Percentiles rank a stretch among this genome's conserved stretches.
phyloP scores from a whole-genome alignment of 1,284 basidiomycete species.

The Prillingera fragicola region DNA sequence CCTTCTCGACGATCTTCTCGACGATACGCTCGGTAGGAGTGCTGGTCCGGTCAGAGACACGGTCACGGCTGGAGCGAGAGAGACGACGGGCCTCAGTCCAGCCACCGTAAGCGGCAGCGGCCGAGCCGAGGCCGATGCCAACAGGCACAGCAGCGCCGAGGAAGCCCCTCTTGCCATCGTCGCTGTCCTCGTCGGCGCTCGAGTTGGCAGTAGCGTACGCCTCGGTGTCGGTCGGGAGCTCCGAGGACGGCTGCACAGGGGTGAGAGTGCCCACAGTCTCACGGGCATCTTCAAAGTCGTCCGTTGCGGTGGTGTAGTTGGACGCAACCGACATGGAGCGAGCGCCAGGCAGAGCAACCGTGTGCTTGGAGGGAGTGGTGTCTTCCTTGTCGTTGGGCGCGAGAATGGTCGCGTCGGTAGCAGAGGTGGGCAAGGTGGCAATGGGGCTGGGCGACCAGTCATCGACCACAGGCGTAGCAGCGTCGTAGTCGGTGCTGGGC shows the following conservation, averaged over 20 bases:
- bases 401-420: conserved; percentile 3
- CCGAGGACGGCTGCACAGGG: conserved; percentile 57
- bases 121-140: conserved; percentile 18
- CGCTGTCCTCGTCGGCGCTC: conserved; percentile 56
- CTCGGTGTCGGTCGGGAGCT: conserved; percentile 52
- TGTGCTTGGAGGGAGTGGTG: conserved; percentile 34
- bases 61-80: conserved; percentile 10
- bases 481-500: conserved; percentile 22
- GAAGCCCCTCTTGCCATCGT: conserved; percentile 42
- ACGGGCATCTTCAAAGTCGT: conserved; percentile 75
- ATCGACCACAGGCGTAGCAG: conserved; percentile 37
- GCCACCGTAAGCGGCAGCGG: conserved; percentile 20
- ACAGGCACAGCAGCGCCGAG: conserved; percentile 11
- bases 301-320: conserved; percentile 48
- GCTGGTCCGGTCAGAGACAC: not conserved
- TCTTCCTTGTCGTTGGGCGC: conserved; percentile 19
- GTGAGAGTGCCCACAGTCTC: conserved; percentile 64
- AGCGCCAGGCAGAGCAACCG: conserved; percentile 28
- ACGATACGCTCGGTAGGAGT: conserved; percentile 43
- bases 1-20: conserved; percentile 43
- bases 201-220: conserved; percentile 43
- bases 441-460: conserved; percentile 26
- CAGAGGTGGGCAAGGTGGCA: conserved; percentile 4
- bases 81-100: conserved; percentile 27
- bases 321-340: conserved; percentile 23